Evolutionary conservation across 1,284 basidiomycete genomes (phyloP).

Genomic region (Sutorius eximius): DNA sequence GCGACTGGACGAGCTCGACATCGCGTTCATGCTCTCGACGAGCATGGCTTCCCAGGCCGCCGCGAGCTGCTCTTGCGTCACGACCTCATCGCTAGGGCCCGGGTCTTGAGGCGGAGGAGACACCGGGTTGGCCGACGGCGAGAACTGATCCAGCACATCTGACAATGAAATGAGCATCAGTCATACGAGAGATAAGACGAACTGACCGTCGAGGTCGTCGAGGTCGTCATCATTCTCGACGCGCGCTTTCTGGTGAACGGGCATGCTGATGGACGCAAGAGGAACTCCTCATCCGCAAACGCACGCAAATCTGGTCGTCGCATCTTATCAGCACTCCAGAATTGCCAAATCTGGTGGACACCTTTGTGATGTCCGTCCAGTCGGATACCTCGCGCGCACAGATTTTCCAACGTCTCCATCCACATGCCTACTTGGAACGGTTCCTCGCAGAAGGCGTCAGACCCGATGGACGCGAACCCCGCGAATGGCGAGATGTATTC

Average conservation of each 20-base stretch:
- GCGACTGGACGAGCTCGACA: conserved; percentile 30
- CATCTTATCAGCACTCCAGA: no score
- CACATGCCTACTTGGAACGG: conserved; percentile 40
- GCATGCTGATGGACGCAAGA: conserved; percentile 11
- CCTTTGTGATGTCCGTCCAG: conserved; percentile 9
- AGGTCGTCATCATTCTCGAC: conserved; percentile 61
- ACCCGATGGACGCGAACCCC: conserved; percentile 58
- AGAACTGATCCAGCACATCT: conserved; percentile 62
- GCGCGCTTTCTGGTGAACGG: conserved; percentile 13
- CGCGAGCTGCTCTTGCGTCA: conserved; percentile 49
- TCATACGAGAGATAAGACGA: background rate
- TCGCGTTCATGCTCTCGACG: conserved; percentile 63
- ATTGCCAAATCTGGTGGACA: no score
- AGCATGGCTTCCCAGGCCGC: conserved; percentile 79
- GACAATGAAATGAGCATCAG: conserved; percentile 8
- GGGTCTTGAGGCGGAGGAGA: conserved; percentile 24
- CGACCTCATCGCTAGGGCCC: conserved; percentile 7
- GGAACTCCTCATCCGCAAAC: no score
- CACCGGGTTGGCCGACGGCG: conserved; percentile 17
- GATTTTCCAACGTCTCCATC: conserved; percentile 69
- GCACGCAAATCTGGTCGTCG: no score
- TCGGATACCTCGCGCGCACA: conserved; percentile 35
- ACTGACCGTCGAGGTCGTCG: conserved; percentile 72
- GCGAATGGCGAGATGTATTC: conserved; percentile 58
- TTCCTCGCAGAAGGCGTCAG: conserved; percentile 61